These are phyloP conservation scores for Pleurotus tuoliensis DNA, from an alignment of 768 basidiomycete species.

Conservation along the genomic window DNA sequence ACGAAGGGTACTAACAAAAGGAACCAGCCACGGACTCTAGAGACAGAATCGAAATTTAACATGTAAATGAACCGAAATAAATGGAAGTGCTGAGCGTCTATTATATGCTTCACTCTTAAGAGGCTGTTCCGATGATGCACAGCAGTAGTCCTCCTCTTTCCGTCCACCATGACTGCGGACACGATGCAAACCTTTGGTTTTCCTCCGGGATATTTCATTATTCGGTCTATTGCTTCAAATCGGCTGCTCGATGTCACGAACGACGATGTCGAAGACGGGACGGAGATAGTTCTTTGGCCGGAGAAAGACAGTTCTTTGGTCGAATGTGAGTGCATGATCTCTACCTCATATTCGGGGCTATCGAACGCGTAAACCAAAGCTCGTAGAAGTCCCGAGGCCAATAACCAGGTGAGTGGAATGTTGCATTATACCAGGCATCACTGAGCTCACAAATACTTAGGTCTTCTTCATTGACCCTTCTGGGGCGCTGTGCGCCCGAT, in stretches of 20 bases:
- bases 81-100: background rate
- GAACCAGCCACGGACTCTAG: no score
- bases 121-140: background rate
- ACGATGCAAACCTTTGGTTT: slow-evolving; percentile 36
- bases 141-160: background rate
- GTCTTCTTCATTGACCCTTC: slow-evolving; percentile 82
- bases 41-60: no score
- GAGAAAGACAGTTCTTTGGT: slow-evolving; percentile 76
- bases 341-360: background rate
- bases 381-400: slow-evolving; percentile 60
- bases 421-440: background rate
- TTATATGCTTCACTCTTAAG: background rate
- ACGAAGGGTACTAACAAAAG: slow-evolving; percentile 10
- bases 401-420: slow-evolving; percentile 59
- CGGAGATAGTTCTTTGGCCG: slow-evolving; percentile 62
- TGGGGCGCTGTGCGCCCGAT: slow-evolving; percentile 73
- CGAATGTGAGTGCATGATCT: slow-evolving; percentile 48
- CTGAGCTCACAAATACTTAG: slow-evolving; percentile 28
- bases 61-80: background rate
- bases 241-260: slow-evolving; percentile 55
- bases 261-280: slow-evolving; percentile 55
- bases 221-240: slow-evolving; percentile 49
- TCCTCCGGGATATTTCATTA: slow-evolving; percentile 59
- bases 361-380: slow-evolving; percentile 31
- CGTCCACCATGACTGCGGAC: slow-evolving; percentile 19